Conservation (phyloP, 768 basidiomycete genomes). For the Lactarius evosmus region DNA sequence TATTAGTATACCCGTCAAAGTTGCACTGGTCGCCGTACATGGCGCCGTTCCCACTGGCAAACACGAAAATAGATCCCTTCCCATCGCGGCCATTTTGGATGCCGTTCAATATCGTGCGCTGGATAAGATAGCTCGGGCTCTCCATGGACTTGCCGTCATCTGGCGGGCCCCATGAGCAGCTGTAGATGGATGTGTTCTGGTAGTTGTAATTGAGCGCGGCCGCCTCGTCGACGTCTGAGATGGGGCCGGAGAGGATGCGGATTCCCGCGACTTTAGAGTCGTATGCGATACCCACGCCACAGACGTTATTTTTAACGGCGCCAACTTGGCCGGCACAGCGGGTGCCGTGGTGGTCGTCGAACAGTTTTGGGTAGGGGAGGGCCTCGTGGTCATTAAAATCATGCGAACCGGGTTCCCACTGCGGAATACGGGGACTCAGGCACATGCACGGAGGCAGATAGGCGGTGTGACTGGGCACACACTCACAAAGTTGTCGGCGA, state of each 20-base stretch:
- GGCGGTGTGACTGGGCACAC: neutral
- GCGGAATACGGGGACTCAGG: constrained; percentile 3
- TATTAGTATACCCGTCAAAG: constrained; percentile 98
- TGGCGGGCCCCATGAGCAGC: constrained; percentile 97
- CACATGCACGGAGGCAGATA: neutral
- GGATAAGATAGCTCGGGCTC: constrained; percentile 83
- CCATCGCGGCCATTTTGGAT: constrained; percentile 85
- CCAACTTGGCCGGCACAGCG: constrained; percentile 97
- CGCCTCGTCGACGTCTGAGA: constrained; percentile 94
- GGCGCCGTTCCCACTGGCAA: constrained; percentile 96
- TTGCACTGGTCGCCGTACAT: constrained; percentile 93
- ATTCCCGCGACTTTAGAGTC: constrained; percentile 88
- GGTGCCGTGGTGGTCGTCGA: constrained; percentile 95
- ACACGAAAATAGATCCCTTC: constrained; percentile 92
- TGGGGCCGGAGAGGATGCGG: constrained; percentile 91
- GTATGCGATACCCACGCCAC: constrained; percentile 94
- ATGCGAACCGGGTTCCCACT: constrained; percentile 87
- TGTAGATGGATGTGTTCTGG: constrained; percentile 89
- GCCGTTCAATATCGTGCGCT: constrained; percentile 92
- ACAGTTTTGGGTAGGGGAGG: constrained; percentile 81
- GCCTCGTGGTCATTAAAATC: constrained; percentile 94
- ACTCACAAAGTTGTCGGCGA: constrained; percentile 90
- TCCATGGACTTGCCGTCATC: constrained; percentile 96
- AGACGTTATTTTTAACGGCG: constrained; percentile 87
- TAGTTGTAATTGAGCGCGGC: constrained; percentile 92